A percentile compares a stretch with the other conserved stretches of the same genome.
phyloP scores from a whole-genome alignment of 2,329 filamentous ascomycete genomes.

The Tolypocladium endophyticum region DNA sequence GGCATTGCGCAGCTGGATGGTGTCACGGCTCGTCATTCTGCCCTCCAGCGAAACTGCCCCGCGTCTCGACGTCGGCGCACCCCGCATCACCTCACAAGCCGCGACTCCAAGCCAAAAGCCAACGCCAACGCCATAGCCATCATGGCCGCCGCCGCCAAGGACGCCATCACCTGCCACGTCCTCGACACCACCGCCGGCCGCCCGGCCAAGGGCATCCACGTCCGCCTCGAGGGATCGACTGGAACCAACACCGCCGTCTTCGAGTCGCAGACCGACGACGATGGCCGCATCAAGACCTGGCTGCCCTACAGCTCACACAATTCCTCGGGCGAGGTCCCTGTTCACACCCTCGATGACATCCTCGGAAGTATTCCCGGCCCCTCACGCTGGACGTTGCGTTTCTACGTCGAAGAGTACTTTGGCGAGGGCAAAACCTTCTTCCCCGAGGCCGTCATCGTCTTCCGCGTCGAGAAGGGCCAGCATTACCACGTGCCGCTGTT shows the following conservation, averaged over 20 bases:
- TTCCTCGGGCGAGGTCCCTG: constrained; percentile 43
- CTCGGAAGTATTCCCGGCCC: constrained; percentile 31
- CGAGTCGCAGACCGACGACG: constrained; percentile 59
- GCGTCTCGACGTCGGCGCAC: neutral
- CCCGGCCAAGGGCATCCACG: constrained; percentile 55
- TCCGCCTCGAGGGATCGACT: constrained; percentile 46
- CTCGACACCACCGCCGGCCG: constrained; percentile 70
- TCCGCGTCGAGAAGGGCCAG: constrained; percentile 44
- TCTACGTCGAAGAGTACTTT: constrained; percentile 65
- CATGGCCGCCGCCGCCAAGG: constrained; percentile 24
- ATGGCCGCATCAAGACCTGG: constrained; percentile 67
- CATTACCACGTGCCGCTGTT: constrained; percentile 74
- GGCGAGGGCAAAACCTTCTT: constrained; percentile 52
- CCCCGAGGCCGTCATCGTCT: constrained; percentile 46
- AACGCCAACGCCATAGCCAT: neutral
- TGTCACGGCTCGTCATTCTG: neutral
- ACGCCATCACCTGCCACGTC: constrained; percentile 76
- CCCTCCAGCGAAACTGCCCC: neutral
- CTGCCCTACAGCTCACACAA: constrained; percentile 42
- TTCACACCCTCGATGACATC: constrained; percentile 48
- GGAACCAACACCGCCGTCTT: constrained; percentile 33
- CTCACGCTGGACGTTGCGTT: constrained; percentile 57
- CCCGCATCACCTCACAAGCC: neutral
- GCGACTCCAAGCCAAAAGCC: neutral
- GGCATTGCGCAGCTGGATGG: neutral